Conservation (phyloP, 441 rosid genomes). For the Aquilaria agallochum region DNA sequence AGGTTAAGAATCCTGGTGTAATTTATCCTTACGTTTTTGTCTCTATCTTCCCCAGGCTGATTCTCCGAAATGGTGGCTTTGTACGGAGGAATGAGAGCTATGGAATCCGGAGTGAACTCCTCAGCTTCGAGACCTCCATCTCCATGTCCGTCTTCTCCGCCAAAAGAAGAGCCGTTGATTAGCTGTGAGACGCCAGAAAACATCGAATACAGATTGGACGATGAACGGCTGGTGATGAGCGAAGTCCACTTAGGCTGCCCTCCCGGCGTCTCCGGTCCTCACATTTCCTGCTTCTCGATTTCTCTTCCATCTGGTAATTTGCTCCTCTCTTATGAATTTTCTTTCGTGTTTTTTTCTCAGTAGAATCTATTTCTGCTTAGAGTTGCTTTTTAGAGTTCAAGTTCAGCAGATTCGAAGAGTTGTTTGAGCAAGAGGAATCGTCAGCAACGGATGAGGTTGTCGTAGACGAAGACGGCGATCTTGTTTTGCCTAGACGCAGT, state of each 20-base stretch:
- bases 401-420: constrained; percentile 26
- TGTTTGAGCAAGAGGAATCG: constrained; percentile 25
- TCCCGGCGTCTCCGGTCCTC: constrained; percentile 45
- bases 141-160: not conserved
- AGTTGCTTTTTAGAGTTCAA: constrained; percentile 20
- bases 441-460: constrained; percentile 12
- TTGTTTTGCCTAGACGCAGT: constrained; percentile 68
- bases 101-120: not conserved
- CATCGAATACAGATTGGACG: constrained; percentile 24
- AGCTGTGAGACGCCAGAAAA: constrained; percentile 12
- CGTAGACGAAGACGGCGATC: constrained; percentile 86
- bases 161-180: not conserved
- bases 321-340: not conserved
- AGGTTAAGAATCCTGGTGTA: no score
- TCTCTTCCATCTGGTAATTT: constrained; percentile 47
- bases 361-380: not conserved
- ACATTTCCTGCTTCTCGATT: constrained; percentile 60
- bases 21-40: no score
- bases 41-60: no score
- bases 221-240: constrained; percentile 63
- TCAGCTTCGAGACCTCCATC: not conserved
- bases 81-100: not conserved
- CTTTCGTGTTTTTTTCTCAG: not conserved
- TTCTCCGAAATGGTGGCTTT: no score
- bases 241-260: constrained; percentile 88